phyloP scores from a whole-genome alignment of 345 rosid genomes.

The Stellera chamaejasme region DNA sequence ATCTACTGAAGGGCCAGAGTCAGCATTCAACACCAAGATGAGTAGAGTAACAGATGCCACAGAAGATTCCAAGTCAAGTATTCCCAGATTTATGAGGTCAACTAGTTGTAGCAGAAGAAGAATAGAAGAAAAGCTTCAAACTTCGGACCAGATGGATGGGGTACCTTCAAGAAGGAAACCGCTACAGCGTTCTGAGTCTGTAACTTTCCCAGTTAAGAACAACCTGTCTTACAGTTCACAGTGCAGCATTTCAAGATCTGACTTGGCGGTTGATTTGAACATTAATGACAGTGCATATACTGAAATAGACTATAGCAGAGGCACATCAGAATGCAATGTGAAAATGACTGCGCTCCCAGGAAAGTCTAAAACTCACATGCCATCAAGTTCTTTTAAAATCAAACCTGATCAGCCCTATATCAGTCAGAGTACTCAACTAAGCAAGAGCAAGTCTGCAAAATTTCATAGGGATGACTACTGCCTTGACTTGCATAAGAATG shows the following conservation, averaged over 20 bases:
- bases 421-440: constrained; percentile 10
- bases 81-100: constrained; percentile 74
- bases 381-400: constrained; percentile 6
- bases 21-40: constrained; percentile 13
- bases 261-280: constrained; percentile 34
- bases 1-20: constrained; percentile 21
- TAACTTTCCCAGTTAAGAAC: constrained; percentile 39
- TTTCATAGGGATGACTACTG: constrained; percentile 35
- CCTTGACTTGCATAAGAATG: constrained; percentile 32
- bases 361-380: constrained; percentile 15
- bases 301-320: constrained; percentile 57
- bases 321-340: constrained; percentile 41
- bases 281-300: constrained; percentile 26
- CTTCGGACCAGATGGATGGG: constrained; percentile 17
- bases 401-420: constrained; percentile 14
- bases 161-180: constrained; percentile 23
- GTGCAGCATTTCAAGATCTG: constrained; percentile 41
- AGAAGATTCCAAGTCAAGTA: constrained; percentile 27
- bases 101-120: constrained; percentile 55
- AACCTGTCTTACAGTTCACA: constrained; percentile 35
- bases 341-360: constrained; percentile 27
- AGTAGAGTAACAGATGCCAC: constrained; percentile 17
- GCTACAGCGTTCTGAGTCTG: constrained; percentile 46
- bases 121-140: constrained; percentile 30
- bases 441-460: constrained; percentile 15